Base-by-base conservation (phyloP, 495 filamentous ascomycete species). In the Durotheca rogersii region DNA sequence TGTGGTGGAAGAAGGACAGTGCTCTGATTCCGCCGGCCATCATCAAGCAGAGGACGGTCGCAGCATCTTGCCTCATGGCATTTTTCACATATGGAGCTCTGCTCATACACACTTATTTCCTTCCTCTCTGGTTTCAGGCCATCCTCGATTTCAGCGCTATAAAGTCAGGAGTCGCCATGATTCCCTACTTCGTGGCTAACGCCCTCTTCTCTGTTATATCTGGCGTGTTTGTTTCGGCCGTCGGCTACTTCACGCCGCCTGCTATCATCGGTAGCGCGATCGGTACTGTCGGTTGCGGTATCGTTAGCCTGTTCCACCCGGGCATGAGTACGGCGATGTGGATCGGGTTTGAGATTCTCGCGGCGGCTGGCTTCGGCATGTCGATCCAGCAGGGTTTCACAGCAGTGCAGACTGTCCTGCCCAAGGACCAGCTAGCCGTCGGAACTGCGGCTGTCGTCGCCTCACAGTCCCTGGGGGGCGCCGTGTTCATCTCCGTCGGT, bases 121-220 rank as follows among this genome's bases (percentile, higher is more conserved):
- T 91, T 6, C 87, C 88, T 0, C 84, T 90, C 56, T 93, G 83
- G 83, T 90, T 93, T 73, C 88, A 92, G 58, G 84, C 86, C 4
- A 81, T 91, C 62, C 84, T 88, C 52, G 78, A 74, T 35, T 79
- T 77, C 20, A 70, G 74, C 0, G 80, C 87, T n/a, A 77, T 80
- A 5, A 71, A 79, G 25, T 84, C 84, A 3, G 87, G 87, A 9
- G 81, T 89, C 54, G 78, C 78, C 59, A 84, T 79, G 38, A 69
- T 90, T 7, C 87, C 88, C 0, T 68, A 83, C 56, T 78, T 90
- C 41, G 71, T 88, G 4, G 62, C 65, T 7, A 70, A 84, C 10
- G 78, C 85, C 4, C 41, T 88, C 5, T 66, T 76, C 36, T 79
- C 79, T 15, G 74, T 89, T 16, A 37, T 82, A 2, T 58, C 73